These are phyloP conservation scores for Vanrija pseudolonga DNA, from an alignment of 1,284 basidiomycete species.

Conservation along the genomic window DNA sequence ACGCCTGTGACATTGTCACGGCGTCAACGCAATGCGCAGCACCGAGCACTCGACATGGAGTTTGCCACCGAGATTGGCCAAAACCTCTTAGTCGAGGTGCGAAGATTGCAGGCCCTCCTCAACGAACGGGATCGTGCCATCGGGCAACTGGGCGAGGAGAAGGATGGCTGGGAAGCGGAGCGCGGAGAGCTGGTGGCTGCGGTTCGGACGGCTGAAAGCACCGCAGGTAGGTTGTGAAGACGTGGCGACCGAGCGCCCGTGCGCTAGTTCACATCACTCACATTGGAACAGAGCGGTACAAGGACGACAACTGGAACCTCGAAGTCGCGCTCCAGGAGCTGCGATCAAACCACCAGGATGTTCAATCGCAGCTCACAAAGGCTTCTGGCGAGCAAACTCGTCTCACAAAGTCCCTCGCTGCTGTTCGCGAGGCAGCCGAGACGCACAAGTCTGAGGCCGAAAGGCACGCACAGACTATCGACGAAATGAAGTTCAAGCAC, in stretches of 20 bases:
- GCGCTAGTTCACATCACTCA: background rate
- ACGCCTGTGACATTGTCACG: slow-evolving; percentile 34
- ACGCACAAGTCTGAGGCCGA: slow-evolving; percentile 83
- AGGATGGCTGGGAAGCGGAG: slow-evolving; percentile 67
- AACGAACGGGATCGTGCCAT: slow-evolving; percentile 84
- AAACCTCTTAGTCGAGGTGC: slow-evolving; percentile 79
- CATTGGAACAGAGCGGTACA: slow-evolving; percentile 62
- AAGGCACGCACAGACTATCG: slow-evolving; percentile 61
- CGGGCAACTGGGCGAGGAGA: slow-evolving; percentile 80
- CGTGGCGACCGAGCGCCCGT: background rate
- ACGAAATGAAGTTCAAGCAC: slow-evolving; percentile 81
- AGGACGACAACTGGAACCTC: slow-evolving; percentile 98
- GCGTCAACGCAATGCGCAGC: slow-evolving; percentile 49
- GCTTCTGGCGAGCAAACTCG: slow-evolving; percentile 79
- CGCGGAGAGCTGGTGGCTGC: slow-evolving; percentile 67
- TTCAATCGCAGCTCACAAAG: slow-evolving; percentile 63
- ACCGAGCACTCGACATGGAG: slow-evolving; percentile 57
- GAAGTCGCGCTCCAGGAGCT: slow-evolving; percentile 89
- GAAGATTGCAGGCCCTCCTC: slow-evolving; percentile 78
- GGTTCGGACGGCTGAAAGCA: slow-evolving; percentile 71
- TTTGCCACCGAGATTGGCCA: slow-evolving; percentile 95
- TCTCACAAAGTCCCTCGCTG: slow-evolving; percentile 68
- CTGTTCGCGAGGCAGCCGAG: slow-evolving; percentile 72
- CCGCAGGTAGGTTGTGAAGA: slow-evolving; percentile 58
- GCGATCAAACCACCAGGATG: slow-evolving; percentile 64